Percentiles rank a stretch among this genome's conserved stretches.
These are phyloP conservation scores for Hericium coralloides DNA, from an alignment of 768 basidiomycete species.

Conservation along the genomic window DNA sequence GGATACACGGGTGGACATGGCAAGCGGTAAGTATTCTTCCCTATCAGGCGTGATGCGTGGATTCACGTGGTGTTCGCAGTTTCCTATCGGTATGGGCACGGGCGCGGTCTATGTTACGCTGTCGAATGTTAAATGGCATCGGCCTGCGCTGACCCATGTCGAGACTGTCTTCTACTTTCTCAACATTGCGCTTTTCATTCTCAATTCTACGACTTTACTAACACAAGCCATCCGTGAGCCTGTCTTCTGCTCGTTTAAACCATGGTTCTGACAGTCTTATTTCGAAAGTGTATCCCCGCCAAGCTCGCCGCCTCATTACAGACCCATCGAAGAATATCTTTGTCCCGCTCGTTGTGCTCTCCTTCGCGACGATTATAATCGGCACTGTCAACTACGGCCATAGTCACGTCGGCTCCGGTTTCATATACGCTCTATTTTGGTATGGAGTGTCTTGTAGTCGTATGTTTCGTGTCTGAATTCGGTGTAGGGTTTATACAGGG, in stretches of 20 bases:
- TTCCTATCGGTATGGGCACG: slow-evolving; percentile 42
- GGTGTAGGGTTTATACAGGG: slow-evolving; percentile 32
- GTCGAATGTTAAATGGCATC: slow-evolving; percentile 29
- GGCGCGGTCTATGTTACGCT: slow-evolving; percentile 40
- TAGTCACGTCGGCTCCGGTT: slow-evolving; percentile 24
- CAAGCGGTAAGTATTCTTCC: slow-evolving; percentile 32
- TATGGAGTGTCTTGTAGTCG: slow-evolving; percentile 13
- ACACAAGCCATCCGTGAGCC: slow-evolving; percentile 35
- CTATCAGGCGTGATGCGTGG: not conserved
- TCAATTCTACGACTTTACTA: slow-evolving; percentile 33
- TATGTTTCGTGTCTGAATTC: not conserved
- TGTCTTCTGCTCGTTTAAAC: not conserved
- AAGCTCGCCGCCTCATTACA: slow-evolving; percentile 31
- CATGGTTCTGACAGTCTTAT: slow-evolving; percentile 11
- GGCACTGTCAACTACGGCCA: slow-evolving; percentile 37
- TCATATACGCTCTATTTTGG: slow-evolving; percentile 38
- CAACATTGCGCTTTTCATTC: slow-evolving; percentile 33
- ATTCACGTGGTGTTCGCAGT: slow-evolving; percentile 26
- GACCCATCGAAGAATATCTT: slow-evolving; percentile 38
- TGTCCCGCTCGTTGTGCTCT: slow-evolving; percentile 32
- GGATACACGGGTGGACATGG: slow-evolving; percentile 44
- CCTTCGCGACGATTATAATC: slow-evolving; percentile 41
- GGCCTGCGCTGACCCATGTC: slow-evolving; percentile 23
- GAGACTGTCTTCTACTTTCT: slow-evolving; percentile 41
- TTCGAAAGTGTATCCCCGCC: slow-evolving; percentile 24